Conservation (phyloP, 1,284 basidiomycete species). For the Sporisorium reilianum region DNA sequence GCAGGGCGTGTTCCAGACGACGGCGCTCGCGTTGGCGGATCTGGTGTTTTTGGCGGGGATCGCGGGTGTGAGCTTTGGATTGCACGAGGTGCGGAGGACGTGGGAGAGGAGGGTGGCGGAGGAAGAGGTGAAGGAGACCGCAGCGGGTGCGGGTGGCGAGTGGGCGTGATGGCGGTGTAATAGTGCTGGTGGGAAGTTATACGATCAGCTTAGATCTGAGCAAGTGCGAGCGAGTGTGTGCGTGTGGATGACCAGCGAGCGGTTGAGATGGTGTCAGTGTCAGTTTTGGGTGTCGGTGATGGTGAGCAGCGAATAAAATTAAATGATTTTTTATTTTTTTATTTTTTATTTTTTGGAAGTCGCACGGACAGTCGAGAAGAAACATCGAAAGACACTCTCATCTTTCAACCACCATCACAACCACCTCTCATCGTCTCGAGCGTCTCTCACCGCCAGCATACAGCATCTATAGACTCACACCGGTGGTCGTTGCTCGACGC, state of each 20-base stretch:
- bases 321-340: not conserved
- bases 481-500: not conserved
- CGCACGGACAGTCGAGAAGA: constrained; percentile 19
- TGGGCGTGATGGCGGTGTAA: constrained; percentile 22
- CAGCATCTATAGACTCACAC: not conserved
- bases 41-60: constrained; percentile 80
- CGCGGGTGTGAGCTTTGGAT: constrained; percentile 76
- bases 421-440: not conserved
- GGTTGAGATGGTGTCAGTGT: constrained; percentile 3
- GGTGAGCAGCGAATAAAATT: constrained; percentile 6
- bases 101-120: constrained; percentile 74
- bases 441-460: not conserved
- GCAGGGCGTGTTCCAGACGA: constrained; percentile 94
- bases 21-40: constrained; percentile 79
- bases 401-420: not conserved
- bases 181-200: too few species aligned
- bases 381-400: not conserved
- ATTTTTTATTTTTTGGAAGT: not conserved
- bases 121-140: constrained; percentile 20
- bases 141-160: constrained; percentile 6
- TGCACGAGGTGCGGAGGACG: constrained; percentile 84
- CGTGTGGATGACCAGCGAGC: too few species aligned
- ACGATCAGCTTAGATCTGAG: not conserved
- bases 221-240: not conserved
- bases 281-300: not conserved